Evolutionary conservation across 768 basidiomycete species (phyloP).

Genomic region (Phlebiopsis flavidoalba): DNA sequence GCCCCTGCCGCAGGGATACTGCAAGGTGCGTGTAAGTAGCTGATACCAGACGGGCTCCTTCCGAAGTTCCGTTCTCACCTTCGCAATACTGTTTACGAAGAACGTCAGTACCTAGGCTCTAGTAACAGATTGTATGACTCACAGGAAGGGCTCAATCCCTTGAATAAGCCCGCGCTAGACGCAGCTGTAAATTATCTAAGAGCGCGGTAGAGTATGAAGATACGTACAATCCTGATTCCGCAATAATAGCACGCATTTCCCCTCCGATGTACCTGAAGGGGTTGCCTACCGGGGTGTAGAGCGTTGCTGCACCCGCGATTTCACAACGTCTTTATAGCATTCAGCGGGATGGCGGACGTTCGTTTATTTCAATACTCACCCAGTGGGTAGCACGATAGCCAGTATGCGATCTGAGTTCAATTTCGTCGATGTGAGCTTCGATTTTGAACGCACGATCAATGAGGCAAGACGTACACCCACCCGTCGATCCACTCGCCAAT

Average conservation of each 20-base stretch:
- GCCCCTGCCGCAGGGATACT: constrained; percentile 90
- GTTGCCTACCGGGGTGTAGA: constrained; percentile 66
- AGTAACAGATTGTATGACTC: constrained; percentile 24
- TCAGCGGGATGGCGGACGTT: neutral
- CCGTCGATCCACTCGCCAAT: constrained; percentile 76
- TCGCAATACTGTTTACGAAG: constrained; percentile 45
- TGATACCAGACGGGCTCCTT: neutral
- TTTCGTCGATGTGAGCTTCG: neutral
- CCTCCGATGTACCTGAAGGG: constrained; percentile 71
- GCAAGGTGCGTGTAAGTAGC: neutral
- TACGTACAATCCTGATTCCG: constrained; percentile 70
- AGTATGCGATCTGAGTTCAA: constrained; percentile 78
- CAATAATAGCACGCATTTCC: constrained; percentile 63
- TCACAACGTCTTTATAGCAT: constrained; percentile 66
- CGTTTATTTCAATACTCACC: constrained; percentile 33
- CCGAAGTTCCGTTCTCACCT: constrained; percentile 35
- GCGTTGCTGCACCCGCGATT: constrained; percentile 85
- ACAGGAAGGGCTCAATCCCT: constrained; percentile 75
- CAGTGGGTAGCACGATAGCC: constrained; percentile 90
- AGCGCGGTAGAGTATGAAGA: neutral
- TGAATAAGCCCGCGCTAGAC: constrained; percentile 57
- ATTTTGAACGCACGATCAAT: neutral
- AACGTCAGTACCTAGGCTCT: neutral
- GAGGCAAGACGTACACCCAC: constrained; percentile 54
- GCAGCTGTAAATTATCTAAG: neutral